Conservation (phyloP, 2,329 filamentous ascomycete species). For the Teratosphaeria viscida region DNA sequence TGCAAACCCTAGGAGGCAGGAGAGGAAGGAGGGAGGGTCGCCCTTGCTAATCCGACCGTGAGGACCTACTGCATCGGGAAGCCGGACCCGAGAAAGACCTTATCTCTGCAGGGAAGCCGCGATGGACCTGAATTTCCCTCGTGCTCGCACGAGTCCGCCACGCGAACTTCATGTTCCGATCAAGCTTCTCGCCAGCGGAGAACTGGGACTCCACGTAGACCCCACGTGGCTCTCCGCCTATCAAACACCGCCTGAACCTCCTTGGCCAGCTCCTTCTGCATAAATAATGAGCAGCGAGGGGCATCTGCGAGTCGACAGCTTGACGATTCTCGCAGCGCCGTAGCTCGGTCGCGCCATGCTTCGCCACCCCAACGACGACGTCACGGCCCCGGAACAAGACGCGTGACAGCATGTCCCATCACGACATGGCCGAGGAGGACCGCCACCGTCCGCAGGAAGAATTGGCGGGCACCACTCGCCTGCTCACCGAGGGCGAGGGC, state of each 20-base stretch:
- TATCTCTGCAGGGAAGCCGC: not conserved
- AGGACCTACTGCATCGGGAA: not conserved
- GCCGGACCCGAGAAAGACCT: not conserved
- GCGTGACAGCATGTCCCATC: not conserved
- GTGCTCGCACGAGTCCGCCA: not conserved
- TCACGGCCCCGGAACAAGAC: not conserved
- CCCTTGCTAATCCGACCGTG: no score
- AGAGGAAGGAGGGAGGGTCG: no score
- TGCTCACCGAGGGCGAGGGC: conserved; percentile 3
- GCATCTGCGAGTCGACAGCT: not conserved
- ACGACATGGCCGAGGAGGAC: not conserved
- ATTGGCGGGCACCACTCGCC: not conserved
- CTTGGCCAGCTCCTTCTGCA: not conserved
- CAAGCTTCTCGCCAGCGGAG: not conserved
- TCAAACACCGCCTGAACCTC: not conserved
- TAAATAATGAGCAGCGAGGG: not conserved
- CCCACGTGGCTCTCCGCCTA: not conserved
- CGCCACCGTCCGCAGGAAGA: not conserved
- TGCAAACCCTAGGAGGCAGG: no score
- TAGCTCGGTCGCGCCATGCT: not conserved
- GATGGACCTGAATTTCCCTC: not conserved
- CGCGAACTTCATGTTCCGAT: no score
- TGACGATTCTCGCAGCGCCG: not conserved
- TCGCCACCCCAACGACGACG: not conserved
- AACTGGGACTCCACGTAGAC: not conserved